Evolutionary conservation across 2,329 filamentous ascomycete genomes (phyloP).

Genomic region (Chalaropsis ovoidea): DNA sequence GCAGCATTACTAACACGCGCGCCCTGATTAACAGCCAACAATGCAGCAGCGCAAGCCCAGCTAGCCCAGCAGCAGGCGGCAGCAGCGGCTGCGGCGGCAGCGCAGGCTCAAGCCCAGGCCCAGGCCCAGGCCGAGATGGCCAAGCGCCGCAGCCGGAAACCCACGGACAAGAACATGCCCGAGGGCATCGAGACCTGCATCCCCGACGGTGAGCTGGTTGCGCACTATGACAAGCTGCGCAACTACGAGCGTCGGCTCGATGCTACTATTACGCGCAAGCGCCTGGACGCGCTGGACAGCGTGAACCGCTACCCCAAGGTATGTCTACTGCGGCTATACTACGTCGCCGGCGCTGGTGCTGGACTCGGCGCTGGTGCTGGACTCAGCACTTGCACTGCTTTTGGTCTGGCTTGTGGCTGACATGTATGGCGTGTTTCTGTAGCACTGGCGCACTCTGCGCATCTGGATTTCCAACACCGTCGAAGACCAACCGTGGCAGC

Average conservation of each 20-base stretch:
- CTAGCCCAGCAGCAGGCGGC: slow-evolving; percentile 37
- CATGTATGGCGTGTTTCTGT: neutral
- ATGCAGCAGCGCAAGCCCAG: slow-evolving; percentile 44
- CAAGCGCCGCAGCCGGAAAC: slow-evolving; percentile 75
- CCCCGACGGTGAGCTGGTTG: slow-evolving; percentile 64
- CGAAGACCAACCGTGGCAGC: slow-evolving; percentile 89
- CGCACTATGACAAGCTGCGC: slow-evolving; percentile 72
- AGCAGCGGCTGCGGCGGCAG: slow-evolving; percentile 40
- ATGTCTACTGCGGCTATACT: slow-evolving; percentile 19
- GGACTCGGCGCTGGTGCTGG: too few species aligned
- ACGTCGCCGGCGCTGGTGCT: too few species aligned
- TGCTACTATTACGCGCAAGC: slow-evolving; percentile 87
- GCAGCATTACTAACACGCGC: neutral
- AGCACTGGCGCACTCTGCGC: slow-evolving; percentile 52
- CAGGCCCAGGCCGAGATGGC: slow-evolving; percentile 51
- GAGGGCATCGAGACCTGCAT: slow-evolving; percentile 77
- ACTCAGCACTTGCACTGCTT: too few species aligned
- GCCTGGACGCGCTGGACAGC: slow-evolving; percentile 78
- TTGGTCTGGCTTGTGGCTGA: neutral
- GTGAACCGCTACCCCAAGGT: slow-evolving; percentile 65
- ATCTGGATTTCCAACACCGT: slow-evolving; percentile 93
- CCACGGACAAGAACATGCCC: slow-evolving; percentile 88
- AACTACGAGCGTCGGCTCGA: slow-evolving; percentile 83
- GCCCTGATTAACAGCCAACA: slow-evolving; percentile 6
- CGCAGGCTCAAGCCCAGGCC: slow-evolving; percentile 43